phyloP scores from a whole-genome alignment of 192 early-diverging fungal genomes.

The Linderina pennispora region DNA sequence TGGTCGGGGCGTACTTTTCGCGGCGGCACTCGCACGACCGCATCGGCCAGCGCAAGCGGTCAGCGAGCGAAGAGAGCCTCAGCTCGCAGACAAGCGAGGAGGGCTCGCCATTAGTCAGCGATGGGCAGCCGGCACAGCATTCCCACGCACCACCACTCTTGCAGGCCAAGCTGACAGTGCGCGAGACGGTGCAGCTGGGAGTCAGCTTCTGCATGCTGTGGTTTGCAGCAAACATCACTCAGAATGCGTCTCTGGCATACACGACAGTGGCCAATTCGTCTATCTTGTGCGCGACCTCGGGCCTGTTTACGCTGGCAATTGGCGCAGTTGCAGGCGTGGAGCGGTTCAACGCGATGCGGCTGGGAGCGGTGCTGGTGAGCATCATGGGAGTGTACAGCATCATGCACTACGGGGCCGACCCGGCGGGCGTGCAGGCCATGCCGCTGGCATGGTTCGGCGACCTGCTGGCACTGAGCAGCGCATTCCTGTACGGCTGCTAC shows the following conservation, averaged over 20 bases:
- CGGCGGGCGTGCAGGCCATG: conserved; percentile 3
- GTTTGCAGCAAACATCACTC: conserved; percentile 74
- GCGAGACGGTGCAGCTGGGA: conserved; percentile 56
- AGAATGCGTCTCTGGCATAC: conserved; percentile 67
- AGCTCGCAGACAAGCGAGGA: background rate
- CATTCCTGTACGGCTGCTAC: conserved; percentile 74
- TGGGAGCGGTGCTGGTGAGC: conserved; percentile 57
- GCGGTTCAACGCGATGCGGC: conserved; percentile 46
- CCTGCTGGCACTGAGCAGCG: conserved; percentile 60
- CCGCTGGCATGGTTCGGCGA: conserved; percentile 56
- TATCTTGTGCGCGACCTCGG: conserved; percentile 68
- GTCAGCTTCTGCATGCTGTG: conserved; percentile 68
- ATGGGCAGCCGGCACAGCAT: conserved; percentile 4
- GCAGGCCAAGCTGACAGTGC: conserved; percentile 13
- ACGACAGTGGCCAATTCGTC: conserved; percentile 70
- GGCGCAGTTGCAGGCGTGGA: conserved; percentile 60
- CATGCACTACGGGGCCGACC: conserved; percentile 19
- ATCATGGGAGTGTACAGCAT: conserved; percentile 61
- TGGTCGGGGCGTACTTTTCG: conserved; percentile 29
- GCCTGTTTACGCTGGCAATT: conserved; percentile 66
- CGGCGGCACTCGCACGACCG: background rate
- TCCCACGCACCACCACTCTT: no score
- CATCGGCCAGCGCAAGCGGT: conserved; percentile 8
- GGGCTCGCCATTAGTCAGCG: background rate
- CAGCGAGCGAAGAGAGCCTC: conserved; percentile 19